Conservation (phyloP, 768 basidiomycete genomes). For the Pleurotus giganteus region DNA sequence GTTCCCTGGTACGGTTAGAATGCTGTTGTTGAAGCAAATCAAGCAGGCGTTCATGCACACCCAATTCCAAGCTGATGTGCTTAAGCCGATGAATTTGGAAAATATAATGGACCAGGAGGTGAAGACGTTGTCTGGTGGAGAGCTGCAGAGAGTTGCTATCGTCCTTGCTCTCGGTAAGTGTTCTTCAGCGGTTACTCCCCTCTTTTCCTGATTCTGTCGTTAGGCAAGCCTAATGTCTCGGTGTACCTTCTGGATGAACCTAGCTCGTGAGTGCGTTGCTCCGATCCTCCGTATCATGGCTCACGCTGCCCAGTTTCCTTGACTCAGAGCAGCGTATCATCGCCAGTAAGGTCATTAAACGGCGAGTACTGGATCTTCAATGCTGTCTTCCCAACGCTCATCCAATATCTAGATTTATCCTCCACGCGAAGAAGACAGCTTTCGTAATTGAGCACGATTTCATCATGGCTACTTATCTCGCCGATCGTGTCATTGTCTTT, state of each 20-base stretch:
- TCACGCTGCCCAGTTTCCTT: constrained; percentile 65
- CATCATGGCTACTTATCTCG: constrained; percentile 99
- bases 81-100: constrained; percentile 97
- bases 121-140: constrained; percentile 97
- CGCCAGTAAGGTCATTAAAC: constrained; percentile 96
- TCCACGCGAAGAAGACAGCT: constrained; percentile 96
- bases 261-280: constrained; percentile 54
- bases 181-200: not conserved
- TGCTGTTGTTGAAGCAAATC: constrained; percentile 92
- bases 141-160: constrained; percentile 96
- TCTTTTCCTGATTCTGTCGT: constrained; percentile 13
- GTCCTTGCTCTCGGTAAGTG: constrained; percentile 79
- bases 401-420: constrained; percentile 64
- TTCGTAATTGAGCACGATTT: constrained; percentile 99
- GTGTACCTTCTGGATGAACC: constrained; percentile 98
- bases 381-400: not conserved
- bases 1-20: constrained; percentile 95
- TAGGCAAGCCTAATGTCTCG: constrained; percentile 73
- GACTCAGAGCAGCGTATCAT: constrained; percentile 99
- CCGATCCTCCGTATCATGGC: not conserved
- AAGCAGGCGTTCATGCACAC: constrained; percentile 97
- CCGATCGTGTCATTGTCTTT: constrained; percentile 95
- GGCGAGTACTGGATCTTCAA: constrained; percentile 39
- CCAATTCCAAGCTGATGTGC: constrained; percentile 98
- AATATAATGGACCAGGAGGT: constrained; percentile 97